Evolutionary conservation across 441 rosid species (phyloP).

Genomic region (Geranium incanum): DNA sequence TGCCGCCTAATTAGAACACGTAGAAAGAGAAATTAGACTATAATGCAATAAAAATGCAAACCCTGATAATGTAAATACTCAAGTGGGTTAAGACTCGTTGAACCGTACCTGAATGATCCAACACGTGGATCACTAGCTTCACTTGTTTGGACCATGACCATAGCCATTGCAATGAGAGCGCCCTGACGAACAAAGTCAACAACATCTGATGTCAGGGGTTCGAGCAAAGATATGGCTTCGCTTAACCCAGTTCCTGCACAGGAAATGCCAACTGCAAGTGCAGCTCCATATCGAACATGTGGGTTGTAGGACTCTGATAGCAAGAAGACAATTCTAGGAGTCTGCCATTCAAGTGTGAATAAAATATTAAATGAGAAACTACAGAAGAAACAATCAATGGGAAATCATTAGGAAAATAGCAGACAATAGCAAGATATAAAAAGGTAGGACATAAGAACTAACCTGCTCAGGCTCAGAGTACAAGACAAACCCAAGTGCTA

Average conservation of each 20-base stretch:
- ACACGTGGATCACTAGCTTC: slow-evolving; percentile 95
- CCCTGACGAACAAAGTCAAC: slow-evolving; percentile 99
- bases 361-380: no score
- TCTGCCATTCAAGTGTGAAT: slow-evolving; percentile 37
- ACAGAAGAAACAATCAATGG: no score
- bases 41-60: neutral
- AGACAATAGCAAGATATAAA: neutral
- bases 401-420: no score
- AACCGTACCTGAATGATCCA: slow-evolving; percentile 89
- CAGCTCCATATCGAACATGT: slow-evolving; percentile 97
- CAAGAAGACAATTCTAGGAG: slow-evolving; percentile 88
- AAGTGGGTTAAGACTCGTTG: no score
- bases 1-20: slow-evolving; percentile 75
- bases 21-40: slow-evolving; percentile 5
- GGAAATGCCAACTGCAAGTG: slow-evolving; percentile 93
- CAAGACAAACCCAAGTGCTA: slow-evolving; percentile 93
- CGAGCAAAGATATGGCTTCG: slow-evolving; percentile 87
- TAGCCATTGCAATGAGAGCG: slow-evolving; percentile 96
- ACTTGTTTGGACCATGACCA: slow-evolving; percentile 91
- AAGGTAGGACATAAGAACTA: neutral
- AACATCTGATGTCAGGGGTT: slow-evolving; percentile 92
- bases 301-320: slow-evolving; percentile 92
- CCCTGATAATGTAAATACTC: slow-evolving; percentile 28
- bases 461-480: slow-evolving; percentile 98
- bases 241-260: slow-evolving; percentile 96